Base-by-base conservation (phyloP, 2,329 filamentous ascomycete genomes). In the Ophiocordyceps camponoti-rufipedis region DNA sequence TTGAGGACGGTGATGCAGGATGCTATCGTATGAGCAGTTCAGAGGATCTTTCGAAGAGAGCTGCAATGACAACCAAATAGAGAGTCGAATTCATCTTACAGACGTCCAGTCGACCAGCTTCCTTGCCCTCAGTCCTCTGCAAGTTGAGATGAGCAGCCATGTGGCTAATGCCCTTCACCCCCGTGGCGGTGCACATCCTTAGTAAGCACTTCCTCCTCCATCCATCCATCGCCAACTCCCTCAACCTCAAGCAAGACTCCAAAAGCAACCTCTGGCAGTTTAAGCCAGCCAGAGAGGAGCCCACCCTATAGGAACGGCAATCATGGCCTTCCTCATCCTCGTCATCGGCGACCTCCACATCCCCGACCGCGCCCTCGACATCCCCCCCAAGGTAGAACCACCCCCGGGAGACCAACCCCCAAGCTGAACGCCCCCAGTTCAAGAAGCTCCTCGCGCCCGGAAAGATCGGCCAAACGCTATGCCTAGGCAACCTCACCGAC, bases 281-380 rank as follows among this genome's bases (percentile, higher is more conserved):
- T 7, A 39, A 39, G 35, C 13, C 9, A 39, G 35, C 9, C 35
- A 39, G 35, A 39, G 16, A 39, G 35, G 23, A 23, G 23, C 23
- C 23, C 5, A 23, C 23, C 23, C 3, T 23, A 23, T 3, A 23
- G 23, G 23, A 18, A 18, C 7, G 16, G 16, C n/a, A 11, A 39
- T 29, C 71, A 86, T 89, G 69, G 85, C 86, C 52, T 85, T 89
- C 66, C 74, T 94, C 54, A 87, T 94, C 59, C 76, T 94, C 60
- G 85, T 91, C 59, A 85, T 94, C 55, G 86, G 86, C 62, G 87
- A 94, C 68, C 77, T 94, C 46, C 87, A 94, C 69, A 94, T 94
- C 65, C 87, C 87, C 56, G 87, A 94, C 65, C 75, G 87, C 61
- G 87, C 86, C 55, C 79, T 91, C 52, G 87, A 94, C 63, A 88